Percentiles rank a stretch among this genome's conserved stretches.
Evolutionary conservation across 2,329 filamentous ascomycete genomes (phyloP).

Genomic region (Endoconidiophora polonica): DNA sequence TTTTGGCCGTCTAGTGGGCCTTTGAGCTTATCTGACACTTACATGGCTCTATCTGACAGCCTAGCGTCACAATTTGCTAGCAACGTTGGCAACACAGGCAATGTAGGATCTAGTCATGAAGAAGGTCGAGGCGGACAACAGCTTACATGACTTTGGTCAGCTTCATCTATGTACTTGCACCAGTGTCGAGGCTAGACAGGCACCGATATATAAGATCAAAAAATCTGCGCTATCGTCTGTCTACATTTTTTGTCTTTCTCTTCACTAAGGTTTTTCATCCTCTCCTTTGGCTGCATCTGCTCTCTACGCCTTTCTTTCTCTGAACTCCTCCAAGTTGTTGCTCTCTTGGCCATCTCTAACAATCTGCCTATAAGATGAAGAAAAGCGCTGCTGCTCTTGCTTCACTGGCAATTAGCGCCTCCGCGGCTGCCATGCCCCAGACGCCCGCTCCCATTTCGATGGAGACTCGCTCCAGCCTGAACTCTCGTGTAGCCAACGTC

Average conservation of each 20-base stretch:
- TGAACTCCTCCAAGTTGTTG: not conserved
- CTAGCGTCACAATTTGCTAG: too few species aligned
- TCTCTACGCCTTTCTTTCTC: not conserved
- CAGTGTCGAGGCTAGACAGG: too few species aligned
- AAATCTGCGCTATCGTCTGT: too few species aligned
- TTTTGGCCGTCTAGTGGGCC: too few species aligned
- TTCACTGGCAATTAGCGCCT: slow-evolving; percentile 8
- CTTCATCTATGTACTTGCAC: too few species aligned
- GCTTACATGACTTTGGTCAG: too few species aligned
- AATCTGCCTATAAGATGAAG: slow-evolving; percentile 6
- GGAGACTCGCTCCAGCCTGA: slow-evolving; percentile 10
- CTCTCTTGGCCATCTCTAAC: not conserved
- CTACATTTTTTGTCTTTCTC: not conserved
- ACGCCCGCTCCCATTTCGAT: slow-evolving; percentile 9
- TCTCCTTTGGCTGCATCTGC: not conserved
- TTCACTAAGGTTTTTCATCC: slow-evolving; percentile 4
- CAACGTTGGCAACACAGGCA: too few species aligned
- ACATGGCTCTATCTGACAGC: too few species aligned
- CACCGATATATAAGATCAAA: too few species aligned
- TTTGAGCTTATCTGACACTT: too few species aligned
- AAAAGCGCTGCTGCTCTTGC: slow-evolving; percentile 9
- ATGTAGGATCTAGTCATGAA: too few species aligned
- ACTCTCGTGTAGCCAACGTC: slow-evolving; percentile 14
- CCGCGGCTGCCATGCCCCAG: slow-evolving; percentile 8
- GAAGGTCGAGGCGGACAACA: too few species aligned